These are phyloP conservation scores for Chrysochromulina parva DNA, from an alignment of 78 protist genomes.

Conservation along the genomic window DNA sequence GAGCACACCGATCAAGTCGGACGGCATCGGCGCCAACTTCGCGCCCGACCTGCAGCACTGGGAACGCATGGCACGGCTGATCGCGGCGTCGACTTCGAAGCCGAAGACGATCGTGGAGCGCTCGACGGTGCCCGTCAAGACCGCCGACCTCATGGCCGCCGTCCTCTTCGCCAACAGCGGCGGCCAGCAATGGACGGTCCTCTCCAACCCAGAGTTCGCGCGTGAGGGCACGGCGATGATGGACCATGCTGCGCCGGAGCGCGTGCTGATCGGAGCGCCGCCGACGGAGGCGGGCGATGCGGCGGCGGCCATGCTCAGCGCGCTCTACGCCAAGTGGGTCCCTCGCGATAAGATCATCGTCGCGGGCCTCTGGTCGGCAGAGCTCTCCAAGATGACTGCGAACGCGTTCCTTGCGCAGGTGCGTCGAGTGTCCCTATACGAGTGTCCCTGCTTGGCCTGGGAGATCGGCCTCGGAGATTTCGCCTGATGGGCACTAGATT, in stretches of 20 bases:
- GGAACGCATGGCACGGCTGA: slow-evolving; percentile 49
- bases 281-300: slow-evolving; percentile 53
- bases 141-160: slow-evolving; percentile 47
- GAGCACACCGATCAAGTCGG: slow-evolving; percentile 89
- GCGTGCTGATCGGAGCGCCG: slow-evolving; percentile 94
- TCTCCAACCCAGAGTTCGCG: slow-evolving; percentile 95
- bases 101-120: slow-evolving; percentile 87
- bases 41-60: slow-evolving; percentile 78
- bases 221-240: slow-evolving; percentile 91
- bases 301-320: slow-evolving; percentile 63
- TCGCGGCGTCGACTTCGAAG: background rate
- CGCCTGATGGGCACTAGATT: too few relatives aligned
- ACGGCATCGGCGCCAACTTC: slow-evolving; percentile 75
- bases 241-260: slow-evolving; percentile 88
- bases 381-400: slow-evolving; percentile 92
- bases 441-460: too few relatives aligned
- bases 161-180: slow-evolving; percentile 14
- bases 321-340: slow-evolving; percentile 71
- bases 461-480: too few relatives aligned
- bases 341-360: slow-evolving; percentile 51
- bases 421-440: background rate
- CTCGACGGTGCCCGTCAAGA: slow-evolving; percentile 89
- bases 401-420: slow-evolving; percentile 90
- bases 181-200: slow-evolving; percentile 39
- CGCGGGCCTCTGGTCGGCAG: slow-evolving; percentile 75